Percentiles rank a stretch among this genome's conserved stretches.
These are phyloP conservation scores for Vanderwaltozyma yarrowii DNA, from an alignment of 805 yeast species.

Conservation along the genomic window DNA sequence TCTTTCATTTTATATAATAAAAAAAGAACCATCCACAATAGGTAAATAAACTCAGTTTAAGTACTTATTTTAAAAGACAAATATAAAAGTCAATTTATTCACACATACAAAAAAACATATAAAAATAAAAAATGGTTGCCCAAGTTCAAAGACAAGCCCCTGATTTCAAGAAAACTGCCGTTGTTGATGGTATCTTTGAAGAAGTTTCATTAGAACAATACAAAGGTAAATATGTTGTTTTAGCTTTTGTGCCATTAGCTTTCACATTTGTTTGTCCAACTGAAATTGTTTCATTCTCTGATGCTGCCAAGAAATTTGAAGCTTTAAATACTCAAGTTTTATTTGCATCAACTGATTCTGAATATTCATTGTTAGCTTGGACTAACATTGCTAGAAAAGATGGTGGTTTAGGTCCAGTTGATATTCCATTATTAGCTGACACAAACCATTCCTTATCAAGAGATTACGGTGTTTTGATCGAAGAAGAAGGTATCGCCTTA, in stretches of 20 bases:
- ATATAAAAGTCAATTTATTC: too few species aligned
- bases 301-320: constrained; percentile 82
- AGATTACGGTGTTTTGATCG: constrained; percentile 96
- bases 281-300: constrained; percentile 97
- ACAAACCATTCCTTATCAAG: constrained; percentile 89
- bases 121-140: constrained; percentile 53
- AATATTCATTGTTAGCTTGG: constrained; percentile 96
- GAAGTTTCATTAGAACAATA: constrained; percentile 89
- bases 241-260: constrained; percentile 97
- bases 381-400: constrained; percentile 92
- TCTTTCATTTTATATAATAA: too few species aligned
- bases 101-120: too few species aligned
- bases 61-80: too few species aligned
- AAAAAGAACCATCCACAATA: too few species aligned
- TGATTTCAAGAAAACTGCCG: constrained; percentile 91
- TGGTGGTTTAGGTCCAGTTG: constrained; percentile 95
- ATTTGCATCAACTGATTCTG: constrained; percentile 97
- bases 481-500: constrained; percentile 93
- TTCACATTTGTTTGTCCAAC: constrained; percentile 99
- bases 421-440: constrained; percentile 93
- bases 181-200: constrained; percentile 91
- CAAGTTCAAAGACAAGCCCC: constrained; percentile 95
- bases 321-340: constrained; percentile 81
- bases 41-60: too few species aligned
- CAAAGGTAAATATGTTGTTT: constrained; percentile 96